A percentile compares a stretch with the other conserved stretches of the same genome.
Evolutionary conservation across 1,284 basidiomycete genomes (phyloP).

Genomic region (Acaromyces ingoldii): DNA sequence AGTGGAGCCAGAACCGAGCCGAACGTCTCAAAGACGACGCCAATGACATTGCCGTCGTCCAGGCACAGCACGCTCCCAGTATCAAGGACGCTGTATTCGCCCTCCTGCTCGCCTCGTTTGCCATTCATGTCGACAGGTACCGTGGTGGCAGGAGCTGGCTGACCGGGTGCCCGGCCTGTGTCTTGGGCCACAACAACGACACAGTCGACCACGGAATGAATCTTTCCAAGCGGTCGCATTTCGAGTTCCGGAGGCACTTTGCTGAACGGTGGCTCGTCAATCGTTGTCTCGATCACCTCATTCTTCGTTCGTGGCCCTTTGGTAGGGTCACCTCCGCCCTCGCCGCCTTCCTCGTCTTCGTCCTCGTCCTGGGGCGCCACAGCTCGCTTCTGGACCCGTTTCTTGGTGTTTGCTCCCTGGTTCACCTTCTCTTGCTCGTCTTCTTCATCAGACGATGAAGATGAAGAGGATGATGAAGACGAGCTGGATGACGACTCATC

Average conservation of each 20-base stretch:
- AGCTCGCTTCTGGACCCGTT: no score
- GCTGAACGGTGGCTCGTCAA: slow-evolving; percentile 20
- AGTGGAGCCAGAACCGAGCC: slow-evolving; percentile 77
- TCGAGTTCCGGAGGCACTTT: slow-evolving; percentile 18
- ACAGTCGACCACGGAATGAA: slow-evolving; percentile 45
- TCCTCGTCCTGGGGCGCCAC: no score
- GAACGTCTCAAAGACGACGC: slow-evolving; percentile 84
- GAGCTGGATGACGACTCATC: no score
- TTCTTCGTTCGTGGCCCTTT: slow-evolving; percentile 35
- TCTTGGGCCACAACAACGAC: slow-evolving; percentile 46
- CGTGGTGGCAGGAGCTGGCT: slow-evolving; percentile 1
- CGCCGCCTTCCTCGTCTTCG: slow-evolving; percentile 31
- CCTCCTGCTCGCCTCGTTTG: slow-evolving; percentile 22
- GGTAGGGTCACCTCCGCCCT: slow-evolving; percentile 8
- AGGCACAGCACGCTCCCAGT: slow-evolving; percentile 80
- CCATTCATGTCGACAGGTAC: slow-evolving; percentile 27
- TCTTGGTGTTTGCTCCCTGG: no score
- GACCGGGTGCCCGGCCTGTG: slow-evolving; percentile 12
- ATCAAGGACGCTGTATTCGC: slow-evolving; percentile 67
- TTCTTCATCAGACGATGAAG: no score
- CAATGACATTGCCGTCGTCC: slow-evolving; percentile 73
- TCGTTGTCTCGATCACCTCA: slow-evolving; percentile 28
- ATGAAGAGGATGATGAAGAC: no score
- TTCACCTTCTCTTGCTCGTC: no score
- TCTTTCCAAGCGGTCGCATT: slow-evolving; percentile 26